phyloP scores from a whole-genome alignment of 331 rosid species.

The Stylosanthes scabra region DNA sequence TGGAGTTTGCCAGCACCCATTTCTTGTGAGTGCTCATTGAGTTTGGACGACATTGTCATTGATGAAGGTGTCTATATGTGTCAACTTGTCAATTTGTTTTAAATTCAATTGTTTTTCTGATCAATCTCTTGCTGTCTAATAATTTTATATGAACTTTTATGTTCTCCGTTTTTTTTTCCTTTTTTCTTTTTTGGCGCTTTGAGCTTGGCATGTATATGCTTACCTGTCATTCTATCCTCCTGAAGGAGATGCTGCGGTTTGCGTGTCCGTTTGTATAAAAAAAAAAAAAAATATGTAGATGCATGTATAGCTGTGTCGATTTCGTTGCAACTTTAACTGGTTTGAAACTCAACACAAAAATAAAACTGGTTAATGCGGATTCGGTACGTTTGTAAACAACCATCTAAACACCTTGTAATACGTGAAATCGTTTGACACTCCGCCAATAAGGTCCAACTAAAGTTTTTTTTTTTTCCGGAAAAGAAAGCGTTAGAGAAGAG shows the following conservation, averaged over 20 bases:
- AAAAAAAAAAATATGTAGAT: not conserved
- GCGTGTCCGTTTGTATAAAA: constrained; percentile 11
- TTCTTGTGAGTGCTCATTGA: constrained; percentile 82
- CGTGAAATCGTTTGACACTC: too few relatives aligned
- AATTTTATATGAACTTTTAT: constrained; percentile 11
- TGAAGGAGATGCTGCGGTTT: constrained; percentile 16
- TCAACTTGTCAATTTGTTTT: constrained; percentile 8
- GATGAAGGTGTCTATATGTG: constrained; percentile 12
- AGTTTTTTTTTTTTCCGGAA: too few relatives aligned
- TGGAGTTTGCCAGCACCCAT: constrained; percentile 90
- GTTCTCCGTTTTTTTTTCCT: constrained; percentile 32
- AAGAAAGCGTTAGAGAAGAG: too few relatives aligned
- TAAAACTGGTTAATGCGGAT: too few relatives aligned
- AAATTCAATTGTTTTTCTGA: constrained; percentile 21
- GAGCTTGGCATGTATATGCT: constrained; percentile 13
- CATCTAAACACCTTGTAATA: too few relatives aligned
- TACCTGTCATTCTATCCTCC: constrained; percentile 1
- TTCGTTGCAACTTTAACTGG: not conserved
- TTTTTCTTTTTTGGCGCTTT: not conserved
- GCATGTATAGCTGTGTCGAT: not conserved
- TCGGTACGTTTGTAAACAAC: too few relatives aligned
- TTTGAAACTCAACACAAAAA: not conserved
- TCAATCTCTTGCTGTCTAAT: constrained; percentile 14
- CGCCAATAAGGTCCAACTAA: too few relatives aligned
- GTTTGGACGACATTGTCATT: constrained; percentile 1